Conservation (phyloP, 2,329 filamentous ascomycete species). For the Stemphylium lycopersici region DNA sequence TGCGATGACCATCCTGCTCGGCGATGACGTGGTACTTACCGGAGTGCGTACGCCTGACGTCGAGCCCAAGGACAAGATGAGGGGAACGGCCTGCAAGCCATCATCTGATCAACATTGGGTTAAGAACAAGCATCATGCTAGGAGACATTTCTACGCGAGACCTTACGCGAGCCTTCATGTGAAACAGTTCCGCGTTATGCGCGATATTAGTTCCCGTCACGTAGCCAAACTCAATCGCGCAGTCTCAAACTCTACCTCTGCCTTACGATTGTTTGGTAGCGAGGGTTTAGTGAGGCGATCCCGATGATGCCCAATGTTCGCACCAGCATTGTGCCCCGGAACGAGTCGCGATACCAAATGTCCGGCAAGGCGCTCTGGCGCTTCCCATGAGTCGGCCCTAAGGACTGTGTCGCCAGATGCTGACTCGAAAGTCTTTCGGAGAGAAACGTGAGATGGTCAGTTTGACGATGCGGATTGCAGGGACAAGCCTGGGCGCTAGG, state of each 20-base stretch:
- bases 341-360: conserved; percentile 4
- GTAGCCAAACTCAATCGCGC: conserved; percentile 7
- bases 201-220: conserved; percentile 13
- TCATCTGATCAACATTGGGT: conserved; percentile 14
- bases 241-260: conserved; percentile 8
- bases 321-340: background rate
- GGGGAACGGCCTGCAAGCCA: conserved; percentile 5
- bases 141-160: conserved; percentile 14
- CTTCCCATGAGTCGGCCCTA: conserved; percentile 13
- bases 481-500: conserved; percentile 1
- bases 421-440: conserved; percentile 9
- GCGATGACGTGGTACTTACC: conserved; percentile 5
- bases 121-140: conserved; percentile 22
- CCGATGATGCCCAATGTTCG: background rate
- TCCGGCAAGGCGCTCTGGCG: conserved; percentile 8
- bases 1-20: background rate
- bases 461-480: conserved; percentile 9
- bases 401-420: background rate
- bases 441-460: conserved; percentile 6
- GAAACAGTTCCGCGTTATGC: conserved; percentile 20
- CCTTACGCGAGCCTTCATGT: background rate
- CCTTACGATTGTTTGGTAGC: conserved; percentile 6
- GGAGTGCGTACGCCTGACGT: conserved; percentile 2
- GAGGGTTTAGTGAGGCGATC: conserved; percentile 11
- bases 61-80: conserved; percentile 4